Conservation (phyloP, 495 filamentous ascomycete species). For the Tuber melanosporum region DNA sequence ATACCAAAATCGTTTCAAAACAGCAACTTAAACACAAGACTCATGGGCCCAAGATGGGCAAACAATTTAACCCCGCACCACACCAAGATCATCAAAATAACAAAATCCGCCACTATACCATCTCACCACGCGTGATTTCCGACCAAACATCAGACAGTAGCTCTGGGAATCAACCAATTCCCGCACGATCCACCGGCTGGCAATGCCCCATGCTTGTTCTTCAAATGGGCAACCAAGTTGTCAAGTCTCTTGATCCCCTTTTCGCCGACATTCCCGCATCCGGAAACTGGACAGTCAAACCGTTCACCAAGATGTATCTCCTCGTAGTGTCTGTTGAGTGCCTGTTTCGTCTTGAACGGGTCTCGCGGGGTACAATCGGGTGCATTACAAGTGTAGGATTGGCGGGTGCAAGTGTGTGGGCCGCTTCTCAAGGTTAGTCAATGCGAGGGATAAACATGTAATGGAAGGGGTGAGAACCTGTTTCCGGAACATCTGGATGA, state of each 20-base stretch:
- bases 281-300: slow-evolving; percentile 3
- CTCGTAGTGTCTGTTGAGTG: background rate
- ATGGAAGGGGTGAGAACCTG: background rate
- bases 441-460: background rate
- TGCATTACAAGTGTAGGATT: background rate
- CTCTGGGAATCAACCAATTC: background rate
- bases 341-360: background rate
- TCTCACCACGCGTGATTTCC: too few species aligned
- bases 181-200: background rate
- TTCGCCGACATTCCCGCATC: background rate
- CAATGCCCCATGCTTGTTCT: background rate
- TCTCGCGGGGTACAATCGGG: background rate
- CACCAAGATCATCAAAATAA: too few species aligned
- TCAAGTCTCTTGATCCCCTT: slow-evolving; percentile 1
- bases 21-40: too few species aligned
- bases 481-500: background rate
- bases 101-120: too few species aligned
- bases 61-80: too few species aligned
- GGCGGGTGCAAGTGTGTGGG: background rate
- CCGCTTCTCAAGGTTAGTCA: background rate
- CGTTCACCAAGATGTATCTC: background rate
- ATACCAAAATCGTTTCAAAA: too few species aligned
- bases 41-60: too few species aligned
- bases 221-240: slow-evolving; percentile 5
- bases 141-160: too few species aligned